Conservation (phyloP, 202 grass and related monocot species). For the Carex sylvatica region DNA sequence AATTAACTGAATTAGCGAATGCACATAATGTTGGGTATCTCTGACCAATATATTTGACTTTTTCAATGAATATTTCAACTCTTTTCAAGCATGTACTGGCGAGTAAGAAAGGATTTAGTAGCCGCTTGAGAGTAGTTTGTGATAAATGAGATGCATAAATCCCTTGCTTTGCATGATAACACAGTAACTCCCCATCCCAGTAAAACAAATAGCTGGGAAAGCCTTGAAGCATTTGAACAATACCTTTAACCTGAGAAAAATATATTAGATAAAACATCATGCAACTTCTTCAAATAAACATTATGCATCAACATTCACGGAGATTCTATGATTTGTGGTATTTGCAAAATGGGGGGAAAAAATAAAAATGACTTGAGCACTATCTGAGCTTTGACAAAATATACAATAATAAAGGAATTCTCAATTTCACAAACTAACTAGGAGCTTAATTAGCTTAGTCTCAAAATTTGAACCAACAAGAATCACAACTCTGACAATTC, state of each 20-base stretch:
- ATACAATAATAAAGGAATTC: neutral
- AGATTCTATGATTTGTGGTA: neutral
- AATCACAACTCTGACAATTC: too few species aligned
- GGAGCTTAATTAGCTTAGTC: neutral
- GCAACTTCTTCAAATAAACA: neutral
- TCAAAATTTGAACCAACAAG: neutral
- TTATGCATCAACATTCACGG: neutral
- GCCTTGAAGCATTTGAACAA: slow-evolving; percentile 76
- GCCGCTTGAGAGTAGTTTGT: slow-evolving; percentile 39
- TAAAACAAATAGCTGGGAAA: slow-evolving; percentile 50
- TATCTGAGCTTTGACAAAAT: neutral
- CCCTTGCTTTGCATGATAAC: slow-evolving; percentile 49
- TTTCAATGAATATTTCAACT: slow-evolving; percentile 63
- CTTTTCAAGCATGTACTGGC: slow-evolving; percentile 75
- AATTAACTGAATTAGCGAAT: slow-evolving; percentile 64
- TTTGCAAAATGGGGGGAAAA: neutral
- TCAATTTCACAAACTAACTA: neutral
- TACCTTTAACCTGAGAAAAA: slow-evolving; percentile 46
- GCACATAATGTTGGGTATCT: slow-evolving; percentile 57
- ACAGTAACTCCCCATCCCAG: slow-evolving; percentile 43
- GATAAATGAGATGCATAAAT: slow-evolving; percentile 59
- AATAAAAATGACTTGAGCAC: neutral
- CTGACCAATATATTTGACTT: slow-evolving; percentile 25
- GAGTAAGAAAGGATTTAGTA: slow-evolving; percentile 61
- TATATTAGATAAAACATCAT: neutral